A percentile compares a stretch with the other conserved stretches of the same genome.
phyloP scores from a whole-genome alignment of 768 basidiomycete species.

The Suillus subluteus region DNA sequence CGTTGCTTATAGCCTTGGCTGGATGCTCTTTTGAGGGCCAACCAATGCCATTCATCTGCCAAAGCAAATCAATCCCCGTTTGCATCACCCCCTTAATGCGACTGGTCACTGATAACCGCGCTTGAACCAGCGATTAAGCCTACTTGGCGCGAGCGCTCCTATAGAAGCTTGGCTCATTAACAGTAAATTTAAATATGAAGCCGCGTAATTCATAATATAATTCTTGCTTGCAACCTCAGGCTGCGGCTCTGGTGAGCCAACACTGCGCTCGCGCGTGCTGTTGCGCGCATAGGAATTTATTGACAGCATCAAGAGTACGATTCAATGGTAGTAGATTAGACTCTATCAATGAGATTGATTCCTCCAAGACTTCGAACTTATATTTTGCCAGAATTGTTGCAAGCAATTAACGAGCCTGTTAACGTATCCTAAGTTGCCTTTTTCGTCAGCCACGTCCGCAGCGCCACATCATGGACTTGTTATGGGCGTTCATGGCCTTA shows the following conservation, averaged over 20 bases:
- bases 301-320: not conserved
- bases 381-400: not conserved
- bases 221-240: not conserved
- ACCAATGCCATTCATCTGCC: not conserved
- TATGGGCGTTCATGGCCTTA: slow-evolving; percentile 58
- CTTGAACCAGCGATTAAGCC: not conserved
- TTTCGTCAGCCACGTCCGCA: slow-evolving; percentile 1
- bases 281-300: not conserved
- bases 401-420: not conserved
- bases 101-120: not conserved
- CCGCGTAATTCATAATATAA: not conserved
- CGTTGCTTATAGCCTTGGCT: not conserved
- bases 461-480: slow-evolving; percentile 17
- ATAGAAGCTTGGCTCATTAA: not conserved
- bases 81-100: not conserved
- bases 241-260: not conserved
- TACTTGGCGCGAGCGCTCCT: not conserved
- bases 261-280: not conserved
- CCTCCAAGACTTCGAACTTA: not conserved
- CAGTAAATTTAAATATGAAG: not conserved
- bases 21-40: not conserved
- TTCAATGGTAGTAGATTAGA: not conserved
- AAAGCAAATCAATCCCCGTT: not conserved
- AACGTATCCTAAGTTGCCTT: slow-evolving; percentile 1
- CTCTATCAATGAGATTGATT: not conserved